Evolutionary conservation across 345 rosid species (phyloP).

Genomic region (Schrenkiella parvula): DNA sequence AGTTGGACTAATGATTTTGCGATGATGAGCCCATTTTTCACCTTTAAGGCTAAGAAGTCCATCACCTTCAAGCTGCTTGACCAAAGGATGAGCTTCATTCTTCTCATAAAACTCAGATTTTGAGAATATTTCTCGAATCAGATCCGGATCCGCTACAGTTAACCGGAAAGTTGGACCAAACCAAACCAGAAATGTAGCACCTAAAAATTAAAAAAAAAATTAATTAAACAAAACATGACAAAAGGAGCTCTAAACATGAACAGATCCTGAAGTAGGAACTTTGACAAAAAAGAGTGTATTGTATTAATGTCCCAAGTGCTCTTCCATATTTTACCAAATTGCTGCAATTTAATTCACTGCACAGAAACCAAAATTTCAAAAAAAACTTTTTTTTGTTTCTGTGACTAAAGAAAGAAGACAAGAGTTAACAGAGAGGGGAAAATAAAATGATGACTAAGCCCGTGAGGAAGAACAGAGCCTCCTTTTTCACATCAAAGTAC

Average conservation of each 20-base stretch:
- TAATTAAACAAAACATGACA: slow-evolving; percentile 12
- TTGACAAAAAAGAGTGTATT: slow-evolving; percentile 17
- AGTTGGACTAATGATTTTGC: slow-evolving; percentile 66
- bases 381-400: neutral
- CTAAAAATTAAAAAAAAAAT: slow-evolving; percentile 39
- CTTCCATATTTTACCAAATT: slow-evolving; percentile 2
- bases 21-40: slow-evolving; percentile 68
- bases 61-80: slow-evolving; percentile 66
- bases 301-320: slow-evolving; percentile 25
- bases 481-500: slow-evolving; percentile 34
- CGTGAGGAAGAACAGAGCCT: slow-evolving; percentile 35
- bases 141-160: slow-evolving; percentile 71
- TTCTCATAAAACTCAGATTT: slow-evolving; percentile 66
- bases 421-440: slow-evolving; percentile 29
- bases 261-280: slow-evolving; percentile 29
- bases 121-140: slow-evolving; percentile 61
- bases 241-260: slow-evolving; percentile 30
- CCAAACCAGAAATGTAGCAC: slow-evolving; percentile 79
- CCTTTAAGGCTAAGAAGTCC: slow-evolving; percentile 74
- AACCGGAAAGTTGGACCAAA: slow-evolving; percentile 75
- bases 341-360: slow-evolving; percentile 12
- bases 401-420: slow-evolving; percentile 31
- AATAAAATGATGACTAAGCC: slow-evolving; percentile 39
- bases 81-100: slow-evolving; percentile 47
- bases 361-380: neutral